Percentiles rank a stretch among this genome's conserved stretches.
Conservation (phyloP, 2,329 filamentous ascomycete genomes). For the Bipolaris sorokiniana region DNA sequence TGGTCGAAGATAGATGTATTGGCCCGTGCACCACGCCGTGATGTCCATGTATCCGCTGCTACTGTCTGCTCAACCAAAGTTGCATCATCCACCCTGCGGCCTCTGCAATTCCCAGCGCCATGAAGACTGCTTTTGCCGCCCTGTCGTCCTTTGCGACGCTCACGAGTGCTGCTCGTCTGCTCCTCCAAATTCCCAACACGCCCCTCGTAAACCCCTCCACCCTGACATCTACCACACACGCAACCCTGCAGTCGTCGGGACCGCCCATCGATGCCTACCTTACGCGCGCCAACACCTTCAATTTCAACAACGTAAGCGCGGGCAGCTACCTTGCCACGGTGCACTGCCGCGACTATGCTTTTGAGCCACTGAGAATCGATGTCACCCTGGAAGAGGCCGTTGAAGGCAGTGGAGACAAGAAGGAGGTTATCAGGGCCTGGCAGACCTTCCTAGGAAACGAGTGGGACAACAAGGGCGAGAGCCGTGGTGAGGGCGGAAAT, state of each 20-base stretch:
- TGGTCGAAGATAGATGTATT: not conserved
- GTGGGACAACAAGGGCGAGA: slow-evolving; percentile 84
- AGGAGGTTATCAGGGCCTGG: slow-evolving; percentile 68
- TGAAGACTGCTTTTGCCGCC: slow-evolving; percentile 45
- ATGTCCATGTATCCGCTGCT: not conserved
- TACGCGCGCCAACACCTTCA: slow-evolving; percentile 71
- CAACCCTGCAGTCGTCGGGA: slow-evolving; percentile 67
- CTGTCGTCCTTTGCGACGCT: slow-evolving; percentile 52
- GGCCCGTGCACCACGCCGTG: not conserved
- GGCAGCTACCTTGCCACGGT: slow-evolving; percentile 85
- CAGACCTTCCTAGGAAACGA: slow-evolving; percentile 89
- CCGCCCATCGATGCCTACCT: slow-evolving; percentile 65
- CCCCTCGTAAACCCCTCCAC: slow-evolving; percentile 53
- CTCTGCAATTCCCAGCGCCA: slow-evolving; percentile 11
- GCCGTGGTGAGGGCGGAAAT: slow-evolving; percentile 53
- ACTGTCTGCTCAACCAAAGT: not conserved
- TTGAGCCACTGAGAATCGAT: slow-evolving; percentile 82
- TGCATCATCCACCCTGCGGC: slow-evolving; percentile 2
- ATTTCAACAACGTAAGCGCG: slow-evolving; percentile 72
- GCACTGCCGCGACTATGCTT: slow-evolving; percentile 74
- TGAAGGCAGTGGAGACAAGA: slow-evolving; percentile 39
- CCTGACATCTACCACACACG: slow-evolving; percentile 64
- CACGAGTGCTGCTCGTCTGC: slow-evolving; percentile 53
- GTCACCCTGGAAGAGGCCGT: slow-evolving; percentile 53
- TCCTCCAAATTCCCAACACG: slow-evolving; percentile 59